Evolutionary conservation across 805 yeast species (phyloP).

Genomic region (Nakazawaea laoshanensis): DNA sequence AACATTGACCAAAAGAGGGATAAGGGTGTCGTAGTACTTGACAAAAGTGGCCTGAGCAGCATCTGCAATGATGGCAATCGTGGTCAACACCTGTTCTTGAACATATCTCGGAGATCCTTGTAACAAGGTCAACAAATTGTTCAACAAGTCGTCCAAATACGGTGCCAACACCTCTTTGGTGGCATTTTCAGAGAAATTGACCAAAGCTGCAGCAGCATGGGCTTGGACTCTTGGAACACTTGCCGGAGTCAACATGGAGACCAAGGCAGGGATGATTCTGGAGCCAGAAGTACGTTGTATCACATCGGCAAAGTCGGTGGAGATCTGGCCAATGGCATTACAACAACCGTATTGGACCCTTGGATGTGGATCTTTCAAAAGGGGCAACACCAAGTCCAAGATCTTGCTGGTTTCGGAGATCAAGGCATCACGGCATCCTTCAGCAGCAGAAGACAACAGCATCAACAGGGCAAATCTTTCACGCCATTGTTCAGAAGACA

Average conservation of each 20-base stretch:
- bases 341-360: slow-evolving; percentile 97
- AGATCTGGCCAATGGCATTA: slow-evolving; percentile 93
- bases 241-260: slow-evolving; percentile 64
- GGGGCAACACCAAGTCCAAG: slow-evolving; percentile 77
- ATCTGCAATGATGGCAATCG: slow-evolving; percentile 95
- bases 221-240: slow-evolving; percentile 92
- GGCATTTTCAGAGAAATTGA: slow-evolving; percentile 91
- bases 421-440: slow-evolving; percentile 89
- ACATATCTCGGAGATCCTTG: slow-evolving; percentile 87
- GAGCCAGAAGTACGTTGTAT: slow-evolving; percentile 78
- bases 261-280: slow-evolving; percentile 78
- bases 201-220: slow-evolving; percentile 97
- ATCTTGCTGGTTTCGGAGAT: slow-evolving; percentile 75
- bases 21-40: slow-evolving; percentile 88
- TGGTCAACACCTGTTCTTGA: slow-evolving; percentile 94
- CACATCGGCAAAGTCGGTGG: slow-evolving; percentile 89
- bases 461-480: slow-evolving; percentile 94
- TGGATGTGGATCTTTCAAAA: slow-evolving; percentile 79
- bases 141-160: slow-evolving; percentile 74
- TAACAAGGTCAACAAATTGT: slow-evolving; percentile 64
- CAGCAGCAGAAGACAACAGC: slow-evolving; percentile 96
- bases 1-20: slow-evolving; percentile 72
- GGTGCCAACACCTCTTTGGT: slow-evolving; percentile 83
- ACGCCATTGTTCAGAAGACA: slow-evolving; percentile 74
- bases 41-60: slow-evolving; percentile 84